phyloP scores from a whole-genome alignment of 495 filamentous ascomycete genomes.

The Mytilinidion resinicola region DNA sequence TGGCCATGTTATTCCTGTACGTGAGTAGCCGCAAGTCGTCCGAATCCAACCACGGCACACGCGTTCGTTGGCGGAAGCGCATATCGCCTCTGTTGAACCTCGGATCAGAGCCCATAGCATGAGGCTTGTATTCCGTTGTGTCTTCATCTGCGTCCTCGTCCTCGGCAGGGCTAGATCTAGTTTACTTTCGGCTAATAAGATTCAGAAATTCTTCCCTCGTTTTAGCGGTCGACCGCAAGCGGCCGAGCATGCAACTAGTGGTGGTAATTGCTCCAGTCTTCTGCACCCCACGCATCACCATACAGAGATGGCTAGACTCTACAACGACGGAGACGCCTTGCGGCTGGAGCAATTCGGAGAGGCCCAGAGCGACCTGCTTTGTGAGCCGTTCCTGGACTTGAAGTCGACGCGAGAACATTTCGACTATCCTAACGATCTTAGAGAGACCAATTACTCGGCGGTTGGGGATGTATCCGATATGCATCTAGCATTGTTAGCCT shows the following conservation, averaged over 20 bases:
- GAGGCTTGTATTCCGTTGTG: no score
- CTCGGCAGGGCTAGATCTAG: no score
- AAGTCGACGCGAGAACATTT: conserved; percentile 90
- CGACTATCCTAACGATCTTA: conserved; percentile 89
- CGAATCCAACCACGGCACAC: no score
- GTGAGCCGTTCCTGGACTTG: conserved; percentile 96
- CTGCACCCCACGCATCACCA: conserved; percentile 93
- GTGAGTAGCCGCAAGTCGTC: no score
- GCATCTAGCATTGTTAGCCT: no score
- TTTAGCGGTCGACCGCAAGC: conserved; percentile 86
- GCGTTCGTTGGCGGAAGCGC: no score
- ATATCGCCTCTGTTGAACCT: no score
- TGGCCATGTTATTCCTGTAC: no score
- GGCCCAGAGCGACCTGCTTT: conserved; percentile 89
- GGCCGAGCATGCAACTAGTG: conserved; percentile 92
- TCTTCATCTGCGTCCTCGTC: no score
- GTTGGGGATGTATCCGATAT: conserved; percentile 94
- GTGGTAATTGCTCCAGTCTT: conserved; percentile 83
- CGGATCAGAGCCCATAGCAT: no score
- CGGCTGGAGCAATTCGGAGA: conserved; percentile 85
- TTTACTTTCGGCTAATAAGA: conserved; percentile 55
- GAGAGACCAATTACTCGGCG: conserved; percentile 85
- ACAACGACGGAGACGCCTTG: conserved; percentile 94
- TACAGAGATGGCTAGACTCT: conserved; percentile 96
- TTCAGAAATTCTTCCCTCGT: conserved; percentile 91